Conservation (phyloP, 2,329 filamentous ascomycete species). For the Sphaerulina musiva region DNA sequence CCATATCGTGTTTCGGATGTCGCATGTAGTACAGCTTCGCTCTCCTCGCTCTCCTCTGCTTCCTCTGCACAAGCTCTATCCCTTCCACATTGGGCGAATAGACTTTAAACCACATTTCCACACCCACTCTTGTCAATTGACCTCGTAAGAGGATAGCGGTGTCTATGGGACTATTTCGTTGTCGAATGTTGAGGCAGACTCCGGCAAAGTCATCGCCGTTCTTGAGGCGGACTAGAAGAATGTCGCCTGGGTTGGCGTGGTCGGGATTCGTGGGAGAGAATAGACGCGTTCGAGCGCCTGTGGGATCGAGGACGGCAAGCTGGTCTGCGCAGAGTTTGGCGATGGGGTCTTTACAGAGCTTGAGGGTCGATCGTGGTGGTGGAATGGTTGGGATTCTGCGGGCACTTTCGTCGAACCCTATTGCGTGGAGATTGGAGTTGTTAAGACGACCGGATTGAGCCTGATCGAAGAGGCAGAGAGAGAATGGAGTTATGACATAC, state of each 20-base stretch:
- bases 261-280: slow-evolving; percentile 74
- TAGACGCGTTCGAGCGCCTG: slow-evolving; percentile 70
- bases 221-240: slow-evolving; percentile 80
- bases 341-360: slow-evolving; percentile 61
- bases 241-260: slow-evolving; percentile 76
- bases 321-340: slow-evolving; percentile 60
- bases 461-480: neutral
- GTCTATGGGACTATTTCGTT: slow-evolving; percentile 66
- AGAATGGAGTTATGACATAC: slow-evolving; percentile 12
- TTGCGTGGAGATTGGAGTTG: too few relatives aligned
- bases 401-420: slow-evolving; percentile 30
- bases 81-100: slow-evolving; percentile 84
- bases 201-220: slow-evolving; percentile 85
- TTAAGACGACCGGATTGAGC: neutral
- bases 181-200: slow-evolving; percentile 77
- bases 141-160: slow-evolving; percentile 81
- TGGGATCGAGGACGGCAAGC: slow-evolving; percentile 72
- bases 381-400: slow-evolving; percentile 36
- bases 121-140: slow-evolving; percentile 75
- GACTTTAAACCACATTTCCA: slow-evolving; percentile 97
- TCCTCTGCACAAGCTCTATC: slow-evolving; percentile 87
- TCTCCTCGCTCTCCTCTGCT: slow-evolving; percentile 74
- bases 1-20: slow-evolving; percentile 78
- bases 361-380: slow-evolving; percentile 50
- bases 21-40: slow-evolving; percentile 89